Percentiles rank a stretch among this genome's conserved stretches.
Conservation (phyloP, 495 filamentous ascomycete genomes). For the Tuber umbilicatum region DNA sequence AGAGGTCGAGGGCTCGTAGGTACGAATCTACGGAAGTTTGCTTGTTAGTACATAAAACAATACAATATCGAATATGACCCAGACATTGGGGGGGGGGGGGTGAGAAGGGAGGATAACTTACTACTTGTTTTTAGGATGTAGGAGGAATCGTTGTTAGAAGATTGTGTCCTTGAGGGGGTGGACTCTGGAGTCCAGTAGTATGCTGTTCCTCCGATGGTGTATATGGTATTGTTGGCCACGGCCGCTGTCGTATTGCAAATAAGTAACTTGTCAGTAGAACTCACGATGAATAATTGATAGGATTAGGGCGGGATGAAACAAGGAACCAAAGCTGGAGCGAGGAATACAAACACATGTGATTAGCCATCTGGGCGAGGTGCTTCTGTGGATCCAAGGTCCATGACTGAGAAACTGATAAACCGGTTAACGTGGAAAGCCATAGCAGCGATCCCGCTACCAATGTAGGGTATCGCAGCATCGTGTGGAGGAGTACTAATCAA, state of each 20-base stretch:
- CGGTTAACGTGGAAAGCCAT: neutral
- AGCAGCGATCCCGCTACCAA: neutral
- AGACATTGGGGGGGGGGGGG: neutral
- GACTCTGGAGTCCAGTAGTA: slow-evolving; percentile 1
- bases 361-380: neutral
- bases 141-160: neutral
- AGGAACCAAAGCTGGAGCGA: neutral
- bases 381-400: neutral
- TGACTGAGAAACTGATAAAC: neutral
- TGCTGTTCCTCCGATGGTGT: neutral
- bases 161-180: no score
- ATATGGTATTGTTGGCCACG: neutral
- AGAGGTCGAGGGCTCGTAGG: slow-evolving; percentile 2
- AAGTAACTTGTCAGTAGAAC: neutral
- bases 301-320: neutral
- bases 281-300: neutral
- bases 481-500: neutral
- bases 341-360: neutral
- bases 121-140: neutral
- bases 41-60: neutral
- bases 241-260: neutral
- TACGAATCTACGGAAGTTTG: neutral
- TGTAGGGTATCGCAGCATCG: neutral
- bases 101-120: neutral
- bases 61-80: neutral